Conservation (phyloP, 2,329 filamentous ascomycete species). For the Hypoxylon sp. region DNA sequence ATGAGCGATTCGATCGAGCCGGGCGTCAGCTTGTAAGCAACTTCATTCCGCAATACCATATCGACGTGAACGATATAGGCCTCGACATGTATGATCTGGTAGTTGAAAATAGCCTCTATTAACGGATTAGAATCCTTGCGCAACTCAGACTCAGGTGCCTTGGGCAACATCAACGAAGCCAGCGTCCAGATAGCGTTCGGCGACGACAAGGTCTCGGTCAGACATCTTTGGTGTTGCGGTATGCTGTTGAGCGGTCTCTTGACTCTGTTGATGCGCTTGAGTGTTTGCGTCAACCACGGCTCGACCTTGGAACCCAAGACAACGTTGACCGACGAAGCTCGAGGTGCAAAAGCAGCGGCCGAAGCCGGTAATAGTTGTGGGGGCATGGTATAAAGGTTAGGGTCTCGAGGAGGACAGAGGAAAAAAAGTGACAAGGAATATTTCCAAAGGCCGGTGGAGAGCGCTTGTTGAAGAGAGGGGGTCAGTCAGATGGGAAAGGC, state of each 20-base stretch:
- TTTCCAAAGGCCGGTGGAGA: slow-evolving; percentile 51
- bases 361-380: slow-evolving; percentile 94
- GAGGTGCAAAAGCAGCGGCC: slow-evolving; percentile 94
- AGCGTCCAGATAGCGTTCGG: slow-evolving; percentile 94
- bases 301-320: slow-evolving; percentile 93
- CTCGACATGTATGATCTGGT: slow-evolving; percentile 92
- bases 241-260: slow-evolving; percentile 98
- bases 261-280: slow-evolving; percentile 96
- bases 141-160: slow-evolving; percentile 87
- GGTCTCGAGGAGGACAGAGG: slow-evolving; percentile 40
- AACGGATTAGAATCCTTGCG: slow-evolving; percentile 85
- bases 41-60: slow-evolving; percentile 97
- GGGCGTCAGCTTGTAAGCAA: slow-evolving; percentile 96
- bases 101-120: slow-evolving; percentile 91
- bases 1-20: slow-evolving; percentile 95
- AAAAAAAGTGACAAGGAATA: slow-evolving; percentile 52
- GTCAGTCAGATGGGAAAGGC: slow-evolving; percentile 58
- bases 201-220: slow-evolving; percentile 93
- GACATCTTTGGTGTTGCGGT: slow-evolving; percentile 92
- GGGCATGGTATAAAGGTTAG: slow-evolving; percentile 74
- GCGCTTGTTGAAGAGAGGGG: slow-evolving; percentile 48
- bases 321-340: slow-evolving; percentile 91
- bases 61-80: slow-evolving; percentile 99
- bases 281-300: slow-evolving; percentile 94
- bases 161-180: slow-evolving; percentile 91